These are phyloP conservation scores for Aspergillus homomorphus DNA, from an alignment of 495 filamentous ascomycete species.

Conservation along the genomic window DNA sequence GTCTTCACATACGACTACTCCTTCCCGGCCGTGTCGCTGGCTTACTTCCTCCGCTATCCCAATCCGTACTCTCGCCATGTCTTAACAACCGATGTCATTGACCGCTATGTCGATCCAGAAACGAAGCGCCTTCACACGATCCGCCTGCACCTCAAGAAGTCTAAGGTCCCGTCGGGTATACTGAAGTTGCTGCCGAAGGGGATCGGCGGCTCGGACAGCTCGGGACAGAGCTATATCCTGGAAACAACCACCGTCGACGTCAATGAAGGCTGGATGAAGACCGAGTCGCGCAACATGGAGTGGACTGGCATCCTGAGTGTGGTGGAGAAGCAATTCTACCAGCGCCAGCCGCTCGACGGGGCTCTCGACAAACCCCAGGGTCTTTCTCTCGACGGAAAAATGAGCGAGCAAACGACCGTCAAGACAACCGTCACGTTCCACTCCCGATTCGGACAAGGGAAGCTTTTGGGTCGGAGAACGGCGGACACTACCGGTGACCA, in stretches of 20 bases:
- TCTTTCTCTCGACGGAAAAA: slow-evolving; percentile 37
- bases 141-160: slow-evolving; percentile 90
- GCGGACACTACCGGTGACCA: slow-evolving; percentile 23
- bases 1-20: slow-evolving; percentile 87
- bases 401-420: slow-evolving; percentile 70
- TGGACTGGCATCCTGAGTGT: slow-evolving; percentile 92
- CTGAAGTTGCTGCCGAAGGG: slow-evolving; percentile 78
- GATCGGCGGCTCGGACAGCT: slow-evolving; percentile 68
- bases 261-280: slow-evolving; percentile 82
- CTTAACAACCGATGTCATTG: slow-evolving; percentile 92
- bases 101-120: slow-evolving; percentile 71
- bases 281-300: slow-evolving; percentile 80
- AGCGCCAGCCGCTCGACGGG: slow-evolving; percentile 37
- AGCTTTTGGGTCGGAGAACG: slow-evolving; percentile 54
- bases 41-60: slow-evolving; percentile 98
- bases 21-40: slow-evolving; percentile 87
- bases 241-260: slow-evolving; percentile 89
- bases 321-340: slow-evolving; percentile 81
- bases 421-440: slow-evolving; percentile 80
- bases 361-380: slow-evolving; percentile 21
- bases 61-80: slow-evolving; percentile 97
- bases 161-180: slow-evolving; percentile 78
- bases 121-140: slow-evolving; percentile 83
- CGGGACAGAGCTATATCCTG: slow-evolving; percentile 79
- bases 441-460: slow-evolving; percentile 74